Evolutionary conservation across 345 rosid genomes (phyloP), one percentile per base, ranked within the genome.

Genomic region (Boechera stricta): DNA sequence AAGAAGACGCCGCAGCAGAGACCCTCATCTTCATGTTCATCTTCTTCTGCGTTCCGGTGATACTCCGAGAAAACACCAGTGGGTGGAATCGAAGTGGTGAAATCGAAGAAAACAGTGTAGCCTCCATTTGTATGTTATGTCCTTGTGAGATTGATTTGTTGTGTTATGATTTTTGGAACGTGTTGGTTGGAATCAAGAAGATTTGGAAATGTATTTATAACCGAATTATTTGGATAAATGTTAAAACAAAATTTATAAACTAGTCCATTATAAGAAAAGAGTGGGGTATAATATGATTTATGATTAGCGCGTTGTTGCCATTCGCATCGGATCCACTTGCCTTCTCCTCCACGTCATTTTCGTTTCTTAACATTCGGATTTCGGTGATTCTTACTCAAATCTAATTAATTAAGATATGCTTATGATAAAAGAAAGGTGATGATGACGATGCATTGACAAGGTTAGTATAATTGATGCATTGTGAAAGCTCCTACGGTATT

Each of bases 121-220:
- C 72, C 16, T 70, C 77, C 77, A 72, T 70, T 41, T 1, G 4
- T 4, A 54, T 11, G 8, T 11, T 4, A 54, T 11, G 8, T 11
- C 6, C 39, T 76, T 52, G 0, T 49, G 41, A 58, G 33, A 67
- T 48, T 7, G 42, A 24, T 64, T 15, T 9, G 12, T 26, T 16
- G 42, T 32, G 44, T 18, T 49, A 31, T 60, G 41, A 41, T 5
- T 11, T 57, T 36, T 36, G 44, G n/a, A 65, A 28, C 48, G 57
- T 58, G 65, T 65, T 67, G 31, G 33, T 57, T 57, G 57, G 60
- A 55, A 52, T 49, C 10, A 36, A 29, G 79, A 76, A 76, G 63
- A 10, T 52, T 63, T 76, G 80, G 70, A 33, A n/a, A 32, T 24
- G 6, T 70, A 77, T 77, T 77, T 77, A 77, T 77, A 76, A 67